Percentiles rank a stretch among this genome's conserved stretches.
phyloP scores from a whole-genome alignment of 495 filamentous ascomycete species.

The Penicillium cosmopolitanum region DNA sequence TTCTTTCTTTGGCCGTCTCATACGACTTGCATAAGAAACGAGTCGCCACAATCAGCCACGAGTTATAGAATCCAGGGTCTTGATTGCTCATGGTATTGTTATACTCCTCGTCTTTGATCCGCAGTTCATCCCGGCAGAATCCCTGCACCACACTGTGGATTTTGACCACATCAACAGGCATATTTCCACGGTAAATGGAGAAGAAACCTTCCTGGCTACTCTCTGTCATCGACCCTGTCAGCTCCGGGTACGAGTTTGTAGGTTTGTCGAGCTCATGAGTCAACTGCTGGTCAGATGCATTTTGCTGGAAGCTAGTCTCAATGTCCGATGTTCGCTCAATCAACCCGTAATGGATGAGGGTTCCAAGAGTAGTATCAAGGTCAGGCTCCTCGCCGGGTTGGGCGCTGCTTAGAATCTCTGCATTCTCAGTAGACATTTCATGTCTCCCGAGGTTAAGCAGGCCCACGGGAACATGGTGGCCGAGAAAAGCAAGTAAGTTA shows the following conservation, averaged over 20 bases:
- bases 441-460: conserved; percentile 69
- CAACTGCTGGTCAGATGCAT: conserved; percentile 30
- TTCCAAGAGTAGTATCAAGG: conserved; percentile 68
- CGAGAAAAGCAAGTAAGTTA: conserved; percentile 73
- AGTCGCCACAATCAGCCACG: conserved; percentile 66
- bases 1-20: conserved; percentile 61
- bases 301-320: conserved; percentile 46
- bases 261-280: conserved; percentile 28
- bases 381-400: conserved; percentile 59
- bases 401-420: conserved; percentile 49
- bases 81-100: conserved; percentile 26
- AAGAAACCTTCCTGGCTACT: conserved; percentile 54
- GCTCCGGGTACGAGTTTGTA: conserved; percentile 30
- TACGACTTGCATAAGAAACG: conserved; percentile 66
- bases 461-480: conserved; percentile 74
- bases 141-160: conserved; percentile 80
- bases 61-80: conserved; percentile 44
- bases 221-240: conserved; percentile 43
- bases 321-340: conserved; percentile 57
- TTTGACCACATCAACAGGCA: conserved; percentile 67
- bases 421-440: conserved; percentile 56
- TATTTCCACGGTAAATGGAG: conserved; percentile 48
- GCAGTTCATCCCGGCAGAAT: conserved; percentile 73
- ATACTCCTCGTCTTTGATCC: conserved; percentile 55
- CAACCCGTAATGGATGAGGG: conserved; percentile 71